phyloP scores from a whole-genome alignment of 768 basidiomycete species.

The Gymnopilus junonius region DNA sequence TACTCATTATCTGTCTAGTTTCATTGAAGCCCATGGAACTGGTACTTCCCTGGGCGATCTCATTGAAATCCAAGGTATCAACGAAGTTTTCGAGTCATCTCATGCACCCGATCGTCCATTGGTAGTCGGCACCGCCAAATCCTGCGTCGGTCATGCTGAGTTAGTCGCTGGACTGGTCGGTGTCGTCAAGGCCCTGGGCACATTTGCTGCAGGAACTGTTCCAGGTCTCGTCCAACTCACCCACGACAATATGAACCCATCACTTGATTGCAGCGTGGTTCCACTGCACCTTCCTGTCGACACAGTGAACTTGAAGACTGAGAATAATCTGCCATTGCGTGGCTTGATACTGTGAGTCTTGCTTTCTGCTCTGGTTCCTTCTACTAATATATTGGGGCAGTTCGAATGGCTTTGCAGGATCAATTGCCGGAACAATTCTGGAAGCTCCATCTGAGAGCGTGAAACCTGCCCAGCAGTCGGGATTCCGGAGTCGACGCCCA shows the following conservation, averaged over 20 bases:
- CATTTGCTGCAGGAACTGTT: constrained; percentile 29
- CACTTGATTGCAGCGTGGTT: constrained; percentile 33
- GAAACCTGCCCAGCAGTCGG: constrained; percentile 11
- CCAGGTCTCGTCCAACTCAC: constrained; percentile 37
- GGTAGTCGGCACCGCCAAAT: constrained; percentile 37
- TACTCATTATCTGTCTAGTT: constrained; percentile 22
- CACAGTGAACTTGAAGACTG: constrained; percentile 20
- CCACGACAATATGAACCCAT: constrained; percentile 34
- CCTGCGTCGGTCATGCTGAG: constrained; percentile 40
- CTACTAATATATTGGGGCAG: constrained; percentile 18
- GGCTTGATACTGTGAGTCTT: constrained; percentile 34
- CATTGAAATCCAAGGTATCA: constrained; percentile 41
- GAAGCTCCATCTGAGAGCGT: constrained; percentile 29
- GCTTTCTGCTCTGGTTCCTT: neutral
- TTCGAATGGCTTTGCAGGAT: constrained; percentile 41
- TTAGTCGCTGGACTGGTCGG: constrained; percentile 36
- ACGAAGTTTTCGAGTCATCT: constrained; percentile 35
- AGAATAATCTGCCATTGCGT: constrained; percentile 23
- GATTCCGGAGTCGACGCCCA: constrained; percentile 20
- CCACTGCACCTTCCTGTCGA: constrained; percentile 34
- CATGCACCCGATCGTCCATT: constrained; percentile 34
- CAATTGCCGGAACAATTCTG: constrained; percentile 36
- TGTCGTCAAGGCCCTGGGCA: constrained; percentile 32
- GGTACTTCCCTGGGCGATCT: constrained; percentile 40
- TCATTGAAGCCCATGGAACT: constrained; percentile 41